Evolutionary conservation across 352 stramenopile species (phyloP).

Genomic region (Globisporangium radiosum): DNA sequence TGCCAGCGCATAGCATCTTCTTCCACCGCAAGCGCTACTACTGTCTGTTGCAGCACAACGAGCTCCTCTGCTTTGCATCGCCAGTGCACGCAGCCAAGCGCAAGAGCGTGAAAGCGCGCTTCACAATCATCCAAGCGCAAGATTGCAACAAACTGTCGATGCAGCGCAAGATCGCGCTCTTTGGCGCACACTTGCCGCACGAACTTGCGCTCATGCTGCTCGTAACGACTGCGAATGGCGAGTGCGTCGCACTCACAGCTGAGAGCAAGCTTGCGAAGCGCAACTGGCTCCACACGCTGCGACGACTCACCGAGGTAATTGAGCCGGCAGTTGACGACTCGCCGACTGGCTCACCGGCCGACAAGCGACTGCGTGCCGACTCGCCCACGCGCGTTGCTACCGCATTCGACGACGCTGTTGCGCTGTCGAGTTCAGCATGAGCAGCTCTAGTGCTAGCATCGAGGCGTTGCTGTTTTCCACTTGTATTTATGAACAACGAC

Average conservation of each 20-base stretch:
- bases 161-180: conserved; percentile 57
- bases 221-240: conserved; percentile 58
- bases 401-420: neutral
- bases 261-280: conserved; percentile 12
- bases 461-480: no score
- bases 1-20: conserved; percentile 43
- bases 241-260: conserved; percentile 26
- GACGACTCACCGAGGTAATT: conserved; percentile 10
- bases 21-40: conserved; percentile 63
- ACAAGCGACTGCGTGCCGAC: conserved; percentile 7
- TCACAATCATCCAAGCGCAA: conserved; percentile 52
- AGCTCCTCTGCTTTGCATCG: conserved; percentile 41
- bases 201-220: conserved; percentile 58
- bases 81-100: conserved; percentile 41
- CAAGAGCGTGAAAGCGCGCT: conserved; percentile 32
- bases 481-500: no score
- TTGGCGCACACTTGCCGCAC: conserved; percentile 39
- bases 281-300: conserved; percentile 17
- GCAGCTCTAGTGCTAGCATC: no score
- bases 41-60: conserved; percentile 48
- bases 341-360: neutral
- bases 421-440: no score
- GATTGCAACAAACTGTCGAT: conserved; percentile 48
- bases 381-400: neutral
- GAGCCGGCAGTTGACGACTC: conserved; percentile 6